Evolutionary conservation across 768 basidiomycete genomes (phyloP), one percentile per base, ranked within the genome.

Genomic region (Rhodotorula toruloides): DNA sequence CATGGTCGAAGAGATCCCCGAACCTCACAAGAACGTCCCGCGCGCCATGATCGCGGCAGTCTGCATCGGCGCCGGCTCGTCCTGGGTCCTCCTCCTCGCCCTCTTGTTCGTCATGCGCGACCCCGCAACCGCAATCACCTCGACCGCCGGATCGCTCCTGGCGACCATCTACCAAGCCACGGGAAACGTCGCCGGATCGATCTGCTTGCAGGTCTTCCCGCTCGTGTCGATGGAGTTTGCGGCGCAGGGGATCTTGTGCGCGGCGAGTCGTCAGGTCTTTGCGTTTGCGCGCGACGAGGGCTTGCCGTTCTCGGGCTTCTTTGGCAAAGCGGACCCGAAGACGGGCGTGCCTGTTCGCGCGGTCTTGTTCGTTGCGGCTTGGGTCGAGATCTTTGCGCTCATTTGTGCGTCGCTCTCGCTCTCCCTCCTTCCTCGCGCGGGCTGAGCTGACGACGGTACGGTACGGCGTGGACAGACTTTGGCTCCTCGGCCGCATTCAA

Each of bases 31-130:
- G 58, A 73, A 72, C 58, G 64, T 71, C 29, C 75, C 75, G 0
- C 60, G 44, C 17, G 74, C 69, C 3, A 76, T 76, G 73, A 55
- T 76, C 17, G 46, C 67, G 3, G 73, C 73, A 25, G 72, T 76
- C 48, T 29, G 62, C 27, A 58, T 76, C 44, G 72, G 70, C 21
- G 49, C 70, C 1, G 25, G 54, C 14, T 61, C 68, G 1, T 60
- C 67, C 10, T 76, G 63, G 22, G 49, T 71, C 58, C 68, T 73
- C 53, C 54, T 75, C 43, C 61, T 72, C 46, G 63, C 54, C n/a
- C 73, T 76, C 6, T 67, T 76, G 34, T 76, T 73, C 64, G 56
- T 56, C 48, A 58, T 74, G 53, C 66, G 43, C 46, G 68, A 76
- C 57, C 49, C 65, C 44, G 49, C 67, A 47, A 52, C 43, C 6